These are phyloP conservation scores for Hyphopichia homilentoma DNA, from an alignment of 805 yeast genomes.

Conservation along the genomic window DNA sequence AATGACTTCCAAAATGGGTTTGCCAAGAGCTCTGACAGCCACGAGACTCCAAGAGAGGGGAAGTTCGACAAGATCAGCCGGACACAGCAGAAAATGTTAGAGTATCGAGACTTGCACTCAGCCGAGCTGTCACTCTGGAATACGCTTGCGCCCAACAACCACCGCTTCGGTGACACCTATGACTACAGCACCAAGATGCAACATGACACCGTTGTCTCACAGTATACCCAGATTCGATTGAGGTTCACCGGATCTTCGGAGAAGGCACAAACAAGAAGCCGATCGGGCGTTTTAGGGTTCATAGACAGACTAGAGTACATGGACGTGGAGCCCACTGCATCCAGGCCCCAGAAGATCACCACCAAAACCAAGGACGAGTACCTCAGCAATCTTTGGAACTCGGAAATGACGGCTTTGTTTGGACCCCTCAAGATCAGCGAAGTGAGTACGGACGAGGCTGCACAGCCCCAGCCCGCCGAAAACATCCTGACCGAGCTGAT, in stretches of 20 bases:
- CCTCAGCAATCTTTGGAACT: conserved; percentile 10
- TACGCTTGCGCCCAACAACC: too few relatives aligned
- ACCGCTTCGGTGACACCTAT: conserved; percentile 4
- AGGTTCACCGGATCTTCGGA: conserved; percentile 29
- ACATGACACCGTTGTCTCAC: conserved; percentile 32
- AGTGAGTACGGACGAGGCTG: too few relatives aligned
- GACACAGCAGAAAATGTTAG: conserved; percentile 33
- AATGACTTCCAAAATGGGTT: conserved; percentile 28
- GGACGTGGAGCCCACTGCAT: conserved; percentile 1
- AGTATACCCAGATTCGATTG: conserved; percentile 34
- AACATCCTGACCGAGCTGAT: too few relatives aligned
- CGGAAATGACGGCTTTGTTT: conserved; percentile 6
- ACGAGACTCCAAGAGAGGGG: conserved; percentile 3
- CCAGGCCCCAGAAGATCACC: conserved; percentile 5
- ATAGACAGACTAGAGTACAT: conserved; percentile 11
- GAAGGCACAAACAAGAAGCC: conserved; percentile 10
- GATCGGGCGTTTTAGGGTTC: conserved; percentile 26
- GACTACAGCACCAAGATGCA: conserved; percentile 28
- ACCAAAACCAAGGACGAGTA: conserved; percentile 8
- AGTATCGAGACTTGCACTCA: conserved; percentile 30
- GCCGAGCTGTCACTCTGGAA: too few relatives aligned
- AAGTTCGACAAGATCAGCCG: conserved; percentile 15
- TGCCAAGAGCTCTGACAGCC: conserved; percentile 17
- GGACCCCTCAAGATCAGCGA: not conserved
- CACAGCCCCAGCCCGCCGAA: too few relatives aligned